phyloP scores from a whole-genome alignment of 805 yeast genomes.

The Kazachstania taianensis region DNA sequence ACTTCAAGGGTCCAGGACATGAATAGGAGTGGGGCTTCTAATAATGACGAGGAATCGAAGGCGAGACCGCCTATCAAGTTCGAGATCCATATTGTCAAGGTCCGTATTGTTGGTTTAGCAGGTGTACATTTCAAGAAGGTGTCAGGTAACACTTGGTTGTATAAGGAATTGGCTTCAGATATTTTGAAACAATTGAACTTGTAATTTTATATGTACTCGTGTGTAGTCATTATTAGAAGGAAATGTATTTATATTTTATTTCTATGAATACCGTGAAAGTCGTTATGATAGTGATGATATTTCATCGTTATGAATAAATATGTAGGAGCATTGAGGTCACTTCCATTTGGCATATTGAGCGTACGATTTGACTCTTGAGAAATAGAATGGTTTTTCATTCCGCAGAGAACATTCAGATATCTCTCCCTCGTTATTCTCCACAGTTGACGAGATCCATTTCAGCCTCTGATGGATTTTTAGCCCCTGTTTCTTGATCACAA shows the following conservation, averaged over 20 bases:
- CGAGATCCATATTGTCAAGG: constrained; percentile 86
- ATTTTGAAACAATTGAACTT: constrained; percentile 63
- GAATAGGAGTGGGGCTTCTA: constrained; percentile 43
- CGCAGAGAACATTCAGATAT: constrained; percentile 45
- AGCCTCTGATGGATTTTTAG: constrained; percentile 57
- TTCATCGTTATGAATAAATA: no score
- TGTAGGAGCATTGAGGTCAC: no score
- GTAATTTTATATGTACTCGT: no score
- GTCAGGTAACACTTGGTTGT: constrained; percentile 90
- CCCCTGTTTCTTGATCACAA: constrained; percentile 51
- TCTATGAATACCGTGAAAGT: not conserved
- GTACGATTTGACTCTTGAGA: constrained; percentile 48
- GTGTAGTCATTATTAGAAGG: no score
- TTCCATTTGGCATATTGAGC: not conserved
- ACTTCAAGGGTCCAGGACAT: constrained; percentile 55
- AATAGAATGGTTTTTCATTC: constrained; percentile 73
- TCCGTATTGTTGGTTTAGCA: constrained; percentile 78
- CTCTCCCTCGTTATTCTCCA: constrained; percentile 45
- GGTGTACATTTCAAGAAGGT: constrained; percentile 94
- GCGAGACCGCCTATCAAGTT: constrained; percentile 51
- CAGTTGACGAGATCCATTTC: constrained; percentile 59
- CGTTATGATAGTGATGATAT: no score
- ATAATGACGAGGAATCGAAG: constrained; percentile 24
- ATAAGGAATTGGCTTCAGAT: constrained; percentile 81
- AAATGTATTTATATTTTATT: not conserved